Conservation (phyloP, 2,329 filamentous ascomycete species). For the Scedosporium dehoogii region DNA sequence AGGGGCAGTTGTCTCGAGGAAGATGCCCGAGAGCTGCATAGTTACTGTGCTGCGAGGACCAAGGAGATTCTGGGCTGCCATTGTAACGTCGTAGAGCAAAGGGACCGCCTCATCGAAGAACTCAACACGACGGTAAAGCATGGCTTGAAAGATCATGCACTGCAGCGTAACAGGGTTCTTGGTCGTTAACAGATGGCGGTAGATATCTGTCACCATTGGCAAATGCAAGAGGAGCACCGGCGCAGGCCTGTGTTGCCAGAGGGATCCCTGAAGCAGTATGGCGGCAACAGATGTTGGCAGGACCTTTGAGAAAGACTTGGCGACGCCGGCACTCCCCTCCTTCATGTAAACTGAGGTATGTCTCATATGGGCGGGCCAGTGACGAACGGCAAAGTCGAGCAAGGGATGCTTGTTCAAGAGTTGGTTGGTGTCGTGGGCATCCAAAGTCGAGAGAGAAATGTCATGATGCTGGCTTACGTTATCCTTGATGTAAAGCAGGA, state of each 20-base stretch:
- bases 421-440: constrained; percentile 15
- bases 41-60: constrained; percentile 8
- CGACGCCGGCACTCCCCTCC: constrained; percentile 4
- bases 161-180: constrained; percentile 11
- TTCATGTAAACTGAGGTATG: constrained; percentile 7
- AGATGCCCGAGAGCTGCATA: constrained; percentile 10
- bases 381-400: constrained; percentile 14
- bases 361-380: constrained; percentile 13
- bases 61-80: constrained; percentile 8
- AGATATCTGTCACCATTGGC: constrained; percentile 19
- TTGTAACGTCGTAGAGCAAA: constrained; percentile 11
- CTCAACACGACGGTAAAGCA: constrained; percentile 11
- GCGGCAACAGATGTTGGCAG: constrained; percentile 8
- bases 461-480: constrained; percentile 19
- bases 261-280: constrained; percentile 9
- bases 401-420: constrained; percentile 14
- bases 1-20: constrained; percentile 10
- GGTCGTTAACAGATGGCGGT: constrained; percentile 18
- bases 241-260: constrained; percentile 17
- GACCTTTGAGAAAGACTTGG: constrained; percentile 10
- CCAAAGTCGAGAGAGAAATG: constrained; percentile 18
- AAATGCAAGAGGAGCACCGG: constrained; percentile 19
- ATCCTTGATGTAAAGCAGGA: constrained; percentile 23
- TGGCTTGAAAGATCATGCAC: constrained; percentile 11
- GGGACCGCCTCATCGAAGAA: constrained; percentile 2